A percentile compares a stretch with the other conserved stretches of the same genome.
These are phyloP conservation scores for Sporothrix protearum DNA, from an alignment of 2,329 filamentous ascomycete genomes.

Conservation along the genomic window DNA sequence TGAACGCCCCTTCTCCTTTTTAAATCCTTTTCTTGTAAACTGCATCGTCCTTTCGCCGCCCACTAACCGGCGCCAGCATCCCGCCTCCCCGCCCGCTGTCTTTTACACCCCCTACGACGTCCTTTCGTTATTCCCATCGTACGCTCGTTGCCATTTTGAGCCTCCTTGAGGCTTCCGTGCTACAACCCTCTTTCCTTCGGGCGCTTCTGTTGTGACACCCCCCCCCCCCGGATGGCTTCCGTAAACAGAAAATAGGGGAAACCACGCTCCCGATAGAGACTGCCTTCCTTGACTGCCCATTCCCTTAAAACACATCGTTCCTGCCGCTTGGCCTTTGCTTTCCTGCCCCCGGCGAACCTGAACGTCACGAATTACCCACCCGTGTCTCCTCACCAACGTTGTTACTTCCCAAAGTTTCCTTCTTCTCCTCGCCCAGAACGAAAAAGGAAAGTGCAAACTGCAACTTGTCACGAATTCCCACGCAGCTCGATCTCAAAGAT, in stretches of 20 bases:
- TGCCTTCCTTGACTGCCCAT: not conserved
- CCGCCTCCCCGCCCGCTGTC: constrained; percentile 22
- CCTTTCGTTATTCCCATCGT: not conserved
- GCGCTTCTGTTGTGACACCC: constrained; percentile 4
- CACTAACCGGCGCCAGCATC: constrained; percentile 18
- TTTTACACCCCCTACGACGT: not conserved
- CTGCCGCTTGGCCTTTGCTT: not conserved
- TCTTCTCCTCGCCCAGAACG: not conserved
- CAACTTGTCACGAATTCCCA: not conserved
- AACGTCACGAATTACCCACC: not conserved
- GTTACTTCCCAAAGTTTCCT: not conserved
- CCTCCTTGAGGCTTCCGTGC: not conserved
- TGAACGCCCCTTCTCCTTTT: constrained; percentile 7
- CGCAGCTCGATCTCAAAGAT: not conserved
- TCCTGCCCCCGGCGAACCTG: not conserved
- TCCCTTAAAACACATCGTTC: not conserved
- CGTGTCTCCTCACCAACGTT: not conserved
- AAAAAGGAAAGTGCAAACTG: constrained; percentile 1
- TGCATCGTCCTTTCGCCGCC: not conserved
- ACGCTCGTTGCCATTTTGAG: not conserved
- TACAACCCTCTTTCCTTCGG: not conserved
- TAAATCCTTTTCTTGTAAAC: not conserved
- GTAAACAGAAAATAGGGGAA: constrained; percentile 12
- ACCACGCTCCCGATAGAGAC: not conserved
- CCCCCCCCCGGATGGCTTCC: not conserved